Conservation (phyloP, 2,329 filamentous ascomycete species). For the Aureobasidium leucospermi region DNA sequence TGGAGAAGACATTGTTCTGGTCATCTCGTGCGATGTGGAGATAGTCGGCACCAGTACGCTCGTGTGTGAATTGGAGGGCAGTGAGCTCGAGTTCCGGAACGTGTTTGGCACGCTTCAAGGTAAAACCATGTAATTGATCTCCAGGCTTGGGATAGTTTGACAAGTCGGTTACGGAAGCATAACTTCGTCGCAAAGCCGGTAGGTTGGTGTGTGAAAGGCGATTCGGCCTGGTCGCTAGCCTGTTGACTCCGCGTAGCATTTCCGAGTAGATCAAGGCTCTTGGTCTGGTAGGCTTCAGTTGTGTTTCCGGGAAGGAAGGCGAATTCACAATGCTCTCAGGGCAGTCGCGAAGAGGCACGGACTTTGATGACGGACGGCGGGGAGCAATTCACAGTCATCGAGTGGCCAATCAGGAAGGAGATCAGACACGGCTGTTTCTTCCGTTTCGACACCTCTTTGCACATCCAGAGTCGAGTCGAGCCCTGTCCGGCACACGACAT, state of each 20-base stretch:
- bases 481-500: background rate
- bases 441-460: background rate
- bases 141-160: conserved; percentile 70
- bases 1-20: conserved; percentile 98
- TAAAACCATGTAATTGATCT: conserved; percentile 88
- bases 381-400: background rate
- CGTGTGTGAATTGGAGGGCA: conserved; percentile 81
- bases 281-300: background rate
- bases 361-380: background rate
- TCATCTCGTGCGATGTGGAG: conserved; percentile 92
- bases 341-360: background rate
- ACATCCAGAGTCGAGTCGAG: background rate
- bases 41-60: conserved; percentile 94
- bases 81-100: conserved; percentile 91
- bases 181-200: conserved; percentile 24
- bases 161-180: conserved; percentile 67
- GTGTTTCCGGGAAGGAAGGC: background rate
- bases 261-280: background rate
- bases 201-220: conserved; percentile 1
- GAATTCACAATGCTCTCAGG: background rate
- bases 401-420: background rate
- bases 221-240: background rate
- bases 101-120: conserved; percentile 78
- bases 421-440: background rate
- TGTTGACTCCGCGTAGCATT: conserved; percentile 10